Conservation (phyloP, 228 moss, liverwort and hornwort genomes). For the Sphagnum magellanicum region DNA sequence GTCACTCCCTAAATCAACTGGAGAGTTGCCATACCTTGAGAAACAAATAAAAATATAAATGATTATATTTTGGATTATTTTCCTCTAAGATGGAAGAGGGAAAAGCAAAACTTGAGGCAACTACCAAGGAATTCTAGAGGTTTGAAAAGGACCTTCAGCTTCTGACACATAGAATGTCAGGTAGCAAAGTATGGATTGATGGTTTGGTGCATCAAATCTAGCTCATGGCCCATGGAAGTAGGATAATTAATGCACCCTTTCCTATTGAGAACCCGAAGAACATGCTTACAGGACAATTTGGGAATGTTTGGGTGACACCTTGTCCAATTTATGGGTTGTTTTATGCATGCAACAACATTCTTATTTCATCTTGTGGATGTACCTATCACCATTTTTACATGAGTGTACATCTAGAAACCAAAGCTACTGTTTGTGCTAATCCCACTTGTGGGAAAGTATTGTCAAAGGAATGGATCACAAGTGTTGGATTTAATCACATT, state of each 20-base stretch:
- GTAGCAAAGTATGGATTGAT: background rate
- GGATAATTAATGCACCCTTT: background rate
- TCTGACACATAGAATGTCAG: no score
- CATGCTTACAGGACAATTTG: background rate
- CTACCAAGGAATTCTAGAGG: no score
- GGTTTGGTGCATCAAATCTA: constrained; percentile 1
- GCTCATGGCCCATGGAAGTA: background rate
- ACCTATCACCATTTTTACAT: background rate
- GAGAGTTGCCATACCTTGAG: no score
- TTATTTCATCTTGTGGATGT: constrained; percentile 1
- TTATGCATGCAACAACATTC: background rate
- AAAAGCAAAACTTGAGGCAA: no score
- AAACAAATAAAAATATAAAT: no score
- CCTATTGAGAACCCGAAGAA: background rate
- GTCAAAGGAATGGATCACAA: background rate
- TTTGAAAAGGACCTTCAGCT: no score
- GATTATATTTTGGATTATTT: no score
- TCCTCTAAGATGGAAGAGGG: no score
- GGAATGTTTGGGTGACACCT: background rate
- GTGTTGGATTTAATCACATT: background rate
- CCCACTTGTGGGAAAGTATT: background rate
- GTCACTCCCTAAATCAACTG: no score
- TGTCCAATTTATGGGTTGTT: constrained; percentile 3
- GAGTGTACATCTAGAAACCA: background rate
- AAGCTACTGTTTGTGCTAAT: background rate